These are phyloP conservation scores for Solanum raphanifolium DNA, from an alignment of 257 asterid genomes.

Conservation along the genomic window DNA sequence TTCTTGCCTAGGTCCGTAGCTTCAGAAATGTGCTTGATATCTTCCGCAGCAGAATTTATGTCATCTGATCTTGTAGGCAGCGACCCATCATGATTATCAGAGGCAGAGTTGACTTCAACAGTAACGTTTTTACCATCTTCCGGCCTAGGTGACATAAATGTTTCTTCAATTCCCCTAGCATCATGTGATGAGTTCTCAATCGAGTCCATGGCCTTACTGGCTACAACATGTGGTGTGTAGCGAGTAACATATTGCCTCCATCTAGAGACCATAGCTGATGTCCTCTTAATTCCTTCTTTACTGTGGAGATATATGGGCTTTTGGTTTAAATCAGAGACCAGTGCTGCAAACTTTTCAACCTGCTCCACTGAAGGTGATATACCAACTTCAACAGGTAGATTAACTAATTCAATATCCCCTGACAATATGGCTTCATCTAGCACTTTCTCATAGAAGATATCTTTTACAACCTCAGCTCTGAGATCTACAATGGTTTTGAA, in stretches of 20 bases:
- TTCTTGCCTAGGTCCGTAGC: slow-evolving; percentile 13
- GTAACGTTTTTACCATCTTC: slow-evolving; percentile 17
- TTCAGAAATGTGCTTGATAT: slow-evolving; percentile 18
- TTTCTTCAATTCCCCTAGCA: slow-evolving; percentile 25
- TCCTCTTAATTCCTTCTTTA: slow-evolving; percentile 84
- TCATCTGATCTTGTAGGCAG: slow-evolving; percentile 10
- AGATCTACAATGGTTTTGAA: slow-evolving; percentile 83
- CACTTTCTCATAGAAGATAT: slow-evolving; percentile 53
- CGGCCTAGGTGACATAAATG: slow-evolving; percentile 7
- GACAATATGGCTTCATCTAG: slow-evolving; percentile 38
- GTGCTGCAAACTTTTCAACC: slow-evolving; percentile 56
- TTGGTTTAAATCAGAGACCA: slow-evolving; percentile 64
- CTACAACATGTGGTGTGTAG: slow-evolving; percentile 11
- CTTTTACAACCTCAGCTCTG: slow-evolving; percentile 86
- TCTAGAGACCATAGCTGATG: slow-evolving; percentile 79
- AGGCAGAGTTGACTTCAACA: not conserved
- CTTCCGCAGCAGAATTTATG: slow-evolving; percentile 14
- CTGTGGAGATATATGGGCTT: slow-evolving; percentile 79
- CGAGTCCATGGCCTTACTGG: slow-evolving; percentile 11
- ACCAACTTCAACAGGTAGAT: slow-evolving; percentile 84
- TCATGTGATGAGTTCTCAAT: slow-evolving; percentile 21
- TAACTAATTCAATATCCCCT: slow-evolving; percentile 57
- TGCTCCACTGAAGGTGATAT: slow-evolving; percentile 69
- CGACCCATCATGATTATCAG: slow-evolving; percentile 21
- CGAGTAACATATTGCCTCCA: slow-evolving; percentile 79